Conservation (phyloP, 306 rosid genomes). For the Biancaea sappan region DNA sequence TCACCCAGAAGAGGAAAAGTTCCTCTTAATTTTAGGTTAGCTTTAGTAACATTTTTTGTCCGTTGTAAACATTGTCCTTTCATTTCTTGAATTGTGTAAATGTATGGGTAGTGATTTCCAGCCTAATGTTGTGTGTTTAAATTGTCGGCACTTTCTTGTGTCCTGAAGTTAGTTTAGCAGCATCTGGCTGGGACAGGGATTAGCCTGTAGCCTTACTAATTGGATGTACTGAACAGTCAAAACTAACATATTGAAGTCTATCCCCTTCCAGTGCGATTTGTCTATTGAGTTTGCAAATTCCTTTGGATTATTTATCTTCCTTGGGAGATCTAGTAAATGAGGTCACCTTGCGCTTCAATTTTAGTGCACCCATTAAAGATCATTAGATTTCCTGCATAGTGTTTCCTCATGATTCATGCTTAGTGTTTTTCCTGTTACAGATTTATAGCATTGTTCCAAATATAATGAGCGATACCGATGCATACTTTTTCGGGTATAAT, state of each 20-base stretch:
- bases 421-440: background rate
- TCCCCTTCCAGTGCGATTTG: background rate
- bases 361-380: background rate
- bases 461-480: background rate
- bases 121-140: background rate
- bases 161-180: background rate
- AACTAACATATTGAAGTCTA: background rate
- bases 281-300: background rate
- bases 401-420: background rate
- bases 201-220: background rate
- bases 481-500: background rate
- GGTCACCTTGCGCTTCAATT: background rate
- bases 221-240: background rate
- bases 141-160: background rate
- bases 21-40: background rate
- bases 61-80: background rate
- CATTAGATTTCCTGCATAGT: background rate
- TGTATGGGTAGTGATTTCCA: background rate
- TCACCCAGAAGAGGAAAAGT: background rate
- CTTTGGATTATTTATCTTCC: background rate
- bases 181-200: background rate
- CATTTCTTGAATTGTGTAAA: background rate
- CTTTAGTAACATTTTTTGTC: background rate
- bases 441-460: too few species aligned
- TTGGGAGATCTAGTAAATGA: background rate